Evolutionary conservation across 2,329 filamentous ascomycete species (phyloP), one percentile per base, ranked within the genome.

Genomic region (Plectosphaerella plurivora): DNA sequence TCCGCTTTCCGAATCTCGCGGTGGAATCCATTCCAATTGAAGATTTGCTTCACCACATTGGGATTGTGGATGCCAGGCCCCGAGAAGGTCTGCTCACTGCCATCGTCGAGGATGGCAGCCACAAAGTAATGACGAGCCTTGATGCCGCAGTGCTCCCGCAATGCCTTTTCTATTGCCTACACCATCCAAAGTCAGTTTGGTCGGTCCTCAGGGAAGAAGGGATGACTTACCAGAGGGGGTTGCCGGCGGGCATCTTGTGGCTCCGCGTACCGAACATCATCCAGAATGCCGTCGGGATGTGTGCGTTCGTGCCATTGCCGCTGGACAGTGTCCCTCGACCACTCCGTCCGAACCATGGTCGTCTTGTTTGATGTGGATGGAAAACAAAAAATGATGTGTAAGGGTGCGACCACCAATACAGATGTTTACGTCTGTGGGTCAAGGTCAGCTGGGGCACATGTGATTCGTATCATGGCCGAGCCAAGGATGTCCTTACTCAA

Each of bases 91-190:
- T 71, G 68, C 2, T 70, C 60, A 15, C 70, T 68, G 18, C 76
- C 76, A 53, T 78, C 75, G 25, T 80, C 75, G 36, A 72, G 67
- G 41, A 80, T 66, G 2, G 73, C 73, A 11, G 75, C 78, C 35
- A 83, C 68, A 56, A 83, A 82, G 60, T 77, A 83, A 54, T 69
- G 68, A 49, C 73, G 71, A 11, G 73, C 74, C 2, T 75, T 72
- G 45, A 83, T 78, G 37, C 73, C 71, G 57, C 79, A 82, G 41
- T 78, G 69, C 47, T 79, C 73, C 15, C 75, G 70, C 11, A 84
- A 65, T 24, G 76, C 78, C 55, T 74, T 71, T 35, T 74, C 73
- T 35, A 83, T 79, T 59, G 76, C 67, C 76, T 80, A 22, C 15
- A n/a, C 14, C 14, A 24, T 25, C 15, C 9, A 11, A 3, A 22